Base-by-base conservation (phyloP, 2,329 filamentous ascomycete species). In the Alternaria novae-zelandiae region DNA sequence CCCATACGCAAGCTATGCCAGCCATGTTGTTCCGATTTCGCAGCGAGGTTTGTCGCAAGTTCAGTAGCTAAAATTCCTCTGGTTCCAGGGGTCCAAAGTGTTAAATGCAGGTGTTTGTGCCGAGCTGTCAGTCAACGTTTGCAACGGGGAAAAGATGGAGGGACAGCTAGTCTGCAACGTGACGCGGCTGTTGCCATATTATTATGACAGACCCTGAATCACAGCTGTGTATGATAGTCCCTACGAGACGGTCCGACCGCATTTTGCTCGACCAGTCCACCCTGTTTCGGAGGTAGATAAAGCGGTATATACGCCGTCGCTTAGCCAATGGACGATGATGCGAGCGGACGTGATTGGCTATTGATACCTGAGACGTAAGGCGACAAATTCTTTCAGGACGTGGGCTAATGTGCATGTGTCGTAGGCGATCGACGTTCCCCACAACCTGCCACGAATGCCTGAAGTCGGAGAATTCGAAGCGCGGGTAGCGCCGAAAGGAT, bases 1-100 rank as follows among this genome's bases (percentile, higher is more conserved):
- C 70, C 71, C 71, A 73, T 26, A 55, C 46, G 46, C 65, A 71
- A 9, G 68, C 13, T 17, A 73, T 46, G n/a, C 65, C 69, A 15
- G 70, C 50, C 70, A 72, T 73, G 3, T 10, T 64, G 44, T 54
- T 60, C 13, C 28, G 51, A 23, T n/a, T 21, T 26, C n/a, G 21
- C n/a, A n/a, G 20, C 32, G 32, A 51, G 23, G 3, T 36, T 20
- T 43, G 23, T 58, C 44, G 46, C 56, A 17, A 41, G 32, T 43
- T 20, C 10, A 50, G 32, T 20, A 21, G 55, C 15, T 6, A 26
- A 20, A 23, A 28, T 20, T 20, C 15, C 11, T 23, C 25, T 17
- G 36, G 36, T 32, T 44, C 51, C 51, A 54, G 49, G 32, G 25
- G 36, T 44, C 20, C 6, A 25, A 44, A n/a, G 23, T 43, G n/a